A percentile compares a stretch with the other conserved stretches of the same genome.
Conservation (phyloP, 805 yeast genomes). For the Candida morakotiae region DNA sequence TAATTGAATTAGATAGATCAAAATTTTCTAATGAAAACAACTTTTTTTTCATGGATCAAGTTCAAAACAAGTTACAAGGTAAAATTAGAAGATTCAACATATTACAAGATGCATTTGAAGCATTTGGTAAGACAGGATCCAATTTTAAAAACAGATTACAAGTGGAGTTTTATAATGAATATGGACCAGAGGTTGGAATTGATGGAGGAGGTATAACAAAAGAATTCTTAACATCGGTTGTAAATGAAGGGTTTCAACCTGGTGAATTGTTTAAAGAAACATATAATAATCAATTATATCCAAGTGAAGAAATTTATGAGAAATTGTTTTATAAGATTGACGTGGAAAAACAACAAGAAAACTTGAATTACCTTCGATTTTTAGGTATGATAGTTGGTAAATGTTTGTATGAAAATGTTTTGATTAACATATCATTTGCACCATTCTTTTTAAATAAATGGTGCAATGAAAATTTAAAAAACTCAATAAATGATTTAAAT, state of each 20-base stretch:
- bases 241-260: slow-evolving; percentile 60
- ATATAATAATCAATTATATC: slow-evolving; percentile 63
- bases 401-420: slow-evolving; percentile 77
- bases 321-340: slow-evolving; percentile 28
- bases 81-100: slow-evolving; percentile 64
- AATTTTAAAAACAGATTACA: slow-evolving; percentile 55
- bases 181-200: slow-evolving; percentile 76
- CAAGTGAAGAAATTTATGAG: slow-evolving; percentile 54
- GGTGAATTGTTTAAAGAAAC: slow-evolving; percentile 29
- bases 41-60: slow-evolving; percentile 5
- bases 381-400: slow-evolving; percentile 85
- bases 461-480: slow-evolving; percentile 44
- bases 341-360: slow-evolving; percentile 19
- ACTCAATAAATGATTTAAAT: slow-evolving; percentile 74
- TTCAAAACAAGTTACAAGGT: slow-evolving; percentile 33
- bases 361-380: slow-evolving; percentile 45
- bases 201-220: slow-evolving; percentile 98
- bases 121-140: slow-evolving; percentile 49
- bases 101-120: slow-evolving; percentile 70
- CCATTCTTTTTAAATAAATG: slow-evolving; percentile 76
- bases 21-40: slow-evolving; percentile 9
- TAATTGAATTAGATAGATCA: slow-evolving; percentile 53
- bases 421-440: slow-evolving; percentile 81
- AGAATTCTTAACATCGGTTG: slow-evolving; percentile 76
- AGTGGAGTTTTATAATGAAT: slow-evolving; percentile 66